These are phyloP conservation scores for Inonotus hispidus DNA, from an alignment of 1,284 basidiomycete species.

Conservation along the genomic window DNA sequence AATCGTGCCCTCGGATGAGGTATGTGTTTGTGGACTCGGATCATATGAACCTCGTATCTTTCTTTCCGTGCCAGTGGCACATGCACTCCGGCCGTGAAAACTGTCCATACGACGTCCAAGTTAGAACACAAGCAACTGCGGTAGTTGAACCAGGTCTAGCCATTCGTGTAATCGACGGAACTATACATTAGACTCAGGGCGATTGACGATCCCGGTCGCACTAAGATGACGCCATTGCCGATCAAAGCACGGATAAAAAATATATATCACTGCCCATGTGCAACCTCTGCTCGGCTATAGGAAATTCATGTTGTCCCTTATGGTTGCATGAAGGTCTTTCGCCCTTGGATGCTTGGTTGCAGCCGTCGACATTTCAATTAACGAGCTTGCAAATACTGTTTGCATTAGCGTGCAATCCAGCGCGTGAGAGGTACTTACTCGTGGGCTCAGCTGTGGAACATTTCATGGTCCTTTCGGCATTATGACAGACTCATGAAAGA, in stretches of 20 bases:
- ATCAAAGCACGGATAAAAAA: background rate
- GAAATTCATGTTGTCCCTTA: background rate
- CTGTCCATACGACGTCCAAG: background rate
- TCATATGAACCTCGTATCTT: background rate
- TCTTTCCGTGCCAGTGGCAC: background rate
- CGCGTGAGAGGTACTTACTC: no score
- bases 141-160: background rate
- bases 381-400: no score
- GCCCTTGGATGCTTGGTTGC: no score
- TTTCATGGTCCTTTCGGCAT: no score
- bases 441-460: no score
- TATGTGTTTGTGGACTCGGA: background rate
- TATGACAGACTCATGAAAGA: no score
- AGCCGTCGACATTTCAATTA: no score
- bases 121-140: background rate
- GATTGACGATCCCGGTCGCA: background rate
- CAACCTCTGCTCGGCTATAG: background rate
- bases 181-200: background rate
- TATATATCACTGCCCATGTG: background rate
- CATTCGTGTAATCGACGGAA: background rate
- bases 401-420: no score
- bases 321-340: no score
- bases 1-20: background rate
- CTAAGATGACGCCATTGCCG: background rate
- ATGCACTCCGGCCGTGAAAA: background rate